Percentiles rank a stretch among this genome's conserved stretches.
These are phyloP conservation scores for Penicillium waksmanii DNA, from an alignment of 495 filamentous ascomycete genomes.

Conservation along the genomic window DNA sequence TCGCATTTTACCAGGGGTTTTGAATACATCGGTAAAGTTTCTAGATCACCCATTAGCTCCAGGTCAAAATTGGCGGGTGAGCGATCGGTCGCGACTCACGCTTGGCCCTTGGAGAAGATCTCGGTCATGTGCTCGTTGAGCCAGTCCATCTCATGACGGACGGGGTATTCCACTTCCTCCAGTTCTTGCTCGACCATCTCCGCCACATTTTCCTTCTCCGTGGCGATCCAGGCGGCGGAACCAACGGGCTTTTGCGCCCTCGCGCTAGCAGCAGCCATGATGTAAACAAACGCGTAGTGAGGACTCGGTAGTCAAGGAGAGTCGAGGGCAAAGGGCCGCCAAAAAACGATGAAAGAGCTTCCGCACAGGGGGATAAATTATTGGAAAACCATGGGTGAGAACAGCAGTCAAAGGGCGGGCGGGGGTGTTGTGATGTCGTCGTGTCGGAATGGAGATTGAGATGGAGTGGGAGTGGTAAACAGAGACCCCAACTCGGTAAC, in stretches of 20 bases:
- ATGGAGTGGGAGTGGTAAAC: slow-evolving; percentile 21
- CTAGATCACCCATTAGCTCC: slow-evolving; percentile 53
- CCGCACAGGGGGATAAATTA: background rate
- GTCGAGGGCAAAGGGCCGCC: background rate
- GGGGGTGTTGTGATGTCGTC: slow-evolving; percentile 15
- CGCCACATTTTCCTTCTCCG: slow-evolving; percentile 66
- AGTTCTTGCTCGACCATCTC: slow-evolving; percentile 71
- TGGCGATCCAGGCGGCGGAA: slow-evolving; percentile 67
- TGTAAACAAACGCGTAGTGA: slow-evolving; percentile 43
- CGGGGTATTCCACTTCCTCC: slow-evolving; percentile 87
- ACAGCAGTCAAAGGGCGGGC: background rate
- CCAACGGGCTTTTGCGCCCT: slow-evolving; percentile 61
- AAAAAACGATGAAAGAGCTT: background rate
- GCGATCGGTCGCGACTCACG: slow-evolving; percentile 57
- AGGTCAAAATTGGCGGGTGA: slow-evolving; percentile 1
- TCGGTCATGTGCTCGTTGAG: slow-evolving; percentile 96
- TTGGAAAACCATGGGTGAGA: slow-evolving; percentile 15
- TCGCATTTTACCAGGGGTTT: slow-evolving; percentile 91
- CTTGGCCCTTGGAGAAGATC: slow-evolving; percentile 82
- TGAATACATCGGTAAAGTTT: slow-evolving; percentile 90
- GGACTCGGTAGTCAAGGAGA: slow-evolving; percentile 1
- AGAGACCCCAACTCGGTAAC: slow-evolving; percentile 30
- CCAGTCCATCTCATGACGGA: slow-evolving; percentile 91
- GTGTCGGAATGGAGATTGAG: slow-evolving; percentile 20
- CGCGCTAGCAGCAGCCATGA: slow-evolving; percentile 53